phyloP scores from a whole-genome alignment of 2,329 filamentous ascomycete genomes.

The Tolypocladium ovalisporum region DNA sequence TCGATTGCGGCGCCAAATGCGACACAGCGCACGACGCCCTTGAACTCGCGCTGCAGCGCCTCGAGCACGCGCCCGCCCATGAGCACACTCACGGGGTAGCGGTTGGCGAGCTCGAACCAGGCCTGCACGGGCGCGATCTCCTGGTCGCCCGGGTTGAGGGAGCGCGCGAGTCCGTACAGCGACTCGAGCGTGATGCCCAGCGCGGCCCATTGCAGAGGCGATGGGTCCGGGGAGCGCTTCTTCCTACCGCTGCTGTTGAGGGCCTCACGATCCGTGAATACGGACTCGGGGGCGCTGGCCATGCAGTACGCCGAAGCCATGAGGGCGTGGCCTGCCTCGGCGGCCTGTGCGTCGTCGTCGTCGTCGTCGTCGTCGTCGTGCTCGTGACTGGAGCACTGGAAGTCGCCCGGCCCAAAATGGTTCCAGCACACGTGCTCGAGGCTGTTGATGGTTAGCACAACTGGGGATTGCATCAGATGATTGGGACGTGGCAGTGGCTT shows the following conservation, averaged over 20 bases:
- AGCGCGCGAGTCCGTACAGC: conserved; percentile 33
- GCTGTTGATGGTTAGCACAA: conserved; percentile 15
- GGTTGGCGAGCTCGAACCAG: conserved; percentile 39
- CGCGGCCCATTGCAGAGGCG: conserved; percentile 24
- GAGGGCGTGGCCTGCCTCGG: conserved; percentile 25
- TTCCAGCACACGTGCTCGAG: conserved; percentile 43
- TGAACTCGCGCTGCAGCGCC: conserved; percentile 28
- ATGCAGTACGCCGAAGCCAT: conserved; percentile 33
- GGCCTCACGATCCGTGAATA: conserved; percentile 16
- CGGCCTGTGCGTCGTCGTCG: conserved; percentile 11
- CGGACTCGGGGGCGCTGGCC: conserved; percentile 22
- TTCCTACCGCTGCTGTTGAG: background rate
- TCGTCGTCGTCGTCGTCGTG: conserved; percentile 16
- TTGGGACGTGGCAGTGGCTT: too few species aligned
- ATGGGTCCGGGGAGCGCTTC: conserved; percentile 7
- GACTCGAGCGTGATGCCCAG: conserved; percentile 28
- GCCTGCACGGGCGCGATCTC: conserved; percentile 42
- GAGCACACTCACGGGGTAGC: conserved; percentile 28
- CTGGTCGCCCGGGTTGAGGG: conserved; percentile 27
- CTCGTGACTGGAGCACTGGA: conserved; percentile 19
- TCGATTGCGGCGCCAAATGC: conserved; percentile 37
- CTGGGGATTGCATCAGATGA: too few species aligned
- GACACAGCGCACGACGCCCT: conserved; percentile 32
- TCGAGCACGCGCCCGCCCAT: conserved; percentile 23
- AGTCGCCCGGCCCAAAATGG: conserved; percentile 32